These are phyloP conservation scores for Ceratobasidium sp. DNA, from an alignment of 1,284 basidiomycete genomes.

Conservation along the genomic window DNA sequence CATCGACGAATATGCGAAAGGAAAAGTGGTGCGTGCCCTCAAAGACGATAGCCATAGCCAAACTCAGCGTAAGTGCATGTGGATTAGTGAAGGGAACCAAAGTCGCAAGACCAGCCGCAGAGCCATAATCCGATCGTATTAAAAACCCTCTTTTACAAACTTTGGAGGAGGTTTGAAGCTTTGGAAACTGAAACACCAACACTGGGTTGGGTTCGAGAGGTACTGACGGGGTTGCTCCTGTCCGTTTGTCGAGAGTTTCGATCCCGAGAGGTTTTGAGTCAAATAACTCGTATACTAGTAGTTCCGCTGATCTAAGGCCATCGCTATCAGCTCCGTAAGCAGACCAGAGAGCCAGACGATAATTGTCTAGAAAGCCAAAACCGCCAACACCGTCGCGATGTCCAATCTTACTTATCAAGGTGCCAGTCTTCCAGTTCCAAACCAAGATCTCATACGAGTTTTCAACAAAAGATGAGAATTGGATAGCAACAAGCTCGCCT, in stretches of 20 bases:
- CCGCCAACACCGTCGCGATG: not conserved
- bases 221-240: not conserved
- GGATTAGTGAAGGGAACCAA: slow-evolving; percentile 5
- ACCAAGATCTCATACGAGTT: not conserved
- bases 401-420: not conserved
- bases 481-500: not conserved
- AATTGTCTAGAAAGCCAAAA: slow-evolving; percentile 13
- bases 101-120: not conserved
- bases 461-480: not conserved
- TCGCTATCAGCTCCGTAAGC: not conserved
- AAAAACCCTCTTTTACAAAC: not conserved
- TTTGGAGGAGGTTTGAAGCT: not conserved
- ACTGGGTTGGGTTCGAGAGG: not conserved
- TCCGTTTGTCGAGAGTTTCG: not conserved
- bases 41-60: not conserved
- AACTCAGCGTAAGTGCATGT: slow-evolving; percentile 1
- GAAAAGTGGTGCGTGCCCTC: not conserved
- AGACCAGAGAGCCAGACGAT: not conserved
- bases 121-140: not conserved
- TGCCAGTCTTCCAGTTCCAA: slow-evolving; percentile 27
- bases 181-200: slow-evolving; percentile 1
- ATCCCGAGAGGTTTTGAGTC: not conserved
- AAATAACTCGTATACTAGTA: not conserved
- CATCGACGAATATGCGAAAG: not conserved
- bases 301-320: not conserved